These are phyloP conservation scores for Diaporthe vaccinii DNA, from an alignment of 2,329 filamentous ascomycete species.

Conservation along the genomic window DNA sequence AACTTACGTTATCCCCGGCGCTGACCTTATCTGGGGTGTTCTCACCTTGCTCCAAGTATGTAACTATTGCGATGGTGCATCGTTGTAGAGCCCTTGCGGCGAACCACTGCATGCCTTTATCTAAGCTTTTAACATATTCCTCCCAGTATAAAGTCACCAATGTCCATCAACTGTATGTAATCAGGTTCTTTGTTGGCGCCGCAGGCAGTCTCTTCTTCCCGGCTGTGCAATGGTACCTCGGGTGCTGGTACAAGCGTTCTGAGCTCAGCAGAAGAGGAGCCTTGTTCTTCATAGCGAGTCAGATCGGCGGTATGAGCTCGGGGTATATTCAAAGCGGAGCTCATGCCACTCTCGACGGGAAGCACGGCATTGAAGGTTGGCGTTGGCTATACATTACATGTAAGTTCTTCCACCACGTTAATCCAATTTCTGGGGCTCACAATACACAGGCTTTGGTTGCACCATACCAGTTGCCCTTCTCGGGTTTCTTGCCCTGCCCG, in stretches of 20 bases:
- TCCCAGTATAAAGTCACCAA: constrained; percentile 15
- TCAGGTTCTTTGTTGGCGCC: constrained; percentile 51
- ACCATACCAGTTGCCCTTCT: constrained; percentile 47
- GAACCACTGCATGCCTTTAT: background rate
- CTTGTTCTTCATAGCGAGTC: constrained; percentile 55
- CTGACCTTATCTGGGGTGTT: constrained; percentile 4
- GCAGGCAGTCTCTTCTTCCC: constrained; percentile 50
- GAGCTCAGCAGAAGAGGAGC: constrained; percentile 59
- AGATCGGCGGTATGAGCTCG: constrained; percentile 66
- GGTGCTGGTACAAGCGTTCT: constrained; percentile 56
- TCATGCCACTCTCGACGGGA: constrained; percentile 65
- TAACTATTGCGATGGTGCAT: background rate
- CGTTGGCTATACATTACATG: constrained; percentile 67
- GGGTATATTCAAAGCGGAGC: constrained; percentile 67
- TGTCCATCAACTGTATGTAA: constrained; percentile 47
- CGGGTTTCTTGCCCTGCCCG: constrained; percentile 47
- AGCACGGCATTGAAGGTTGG: constrained; percentile 63
- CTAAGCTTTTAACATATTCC: background rate
- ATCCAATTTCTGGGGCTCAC: accelerated
- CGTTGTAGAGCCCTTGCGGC: background rate
- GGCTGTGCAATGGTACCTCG: constrained; percentile 49
- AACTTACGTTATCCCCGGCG: constrained; percentile 1
- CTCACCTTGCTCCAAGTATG: constrained; percentile 10
- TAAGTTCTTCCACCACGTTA: constrained; percentile 37
- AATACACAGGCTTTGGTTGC: background rate